Evolutionary conservation across 1,284 basidiomycete species (phyloP).

Genomic region (Cryptococcus deneoformans): DNA sequence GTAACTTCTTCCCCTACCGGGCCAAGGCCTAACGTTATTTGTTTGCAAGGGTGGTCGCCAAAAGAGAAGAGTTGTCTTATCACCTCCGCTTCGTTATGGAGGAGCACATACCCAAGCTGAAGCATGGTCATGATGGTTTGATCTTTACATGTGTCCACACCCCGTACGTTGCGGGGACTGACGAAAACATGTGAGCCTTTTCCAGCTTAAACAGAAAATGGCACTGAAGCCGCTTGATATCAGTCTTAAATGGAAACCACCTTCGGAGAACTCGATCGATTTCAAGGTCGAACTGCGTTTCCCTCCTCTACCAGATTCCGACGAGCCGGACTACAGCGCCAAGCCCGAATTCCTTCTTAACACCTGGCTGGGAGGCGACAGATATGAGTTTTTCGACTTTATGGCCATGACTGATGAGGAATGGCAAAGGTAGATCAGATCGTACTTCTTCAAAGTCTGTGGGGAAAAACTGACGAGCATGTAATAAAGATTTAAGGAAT

Average conservation of each 20-base stretch:
- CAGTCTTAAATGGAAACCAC: slow-evolving; percentile 98
- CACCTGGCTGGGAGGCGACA: slow-evolving; percentile 64
- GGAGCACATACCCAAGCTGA: slow-evolving; percentile 77
- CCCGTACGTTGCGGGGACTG: slow-evolving; percentile 85
- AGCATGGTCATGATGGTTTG: slow-evolving; percentile 93
- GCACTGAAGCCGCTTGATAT: neutral
- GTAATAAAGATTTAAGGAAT: slow-evolving; percentile 68
- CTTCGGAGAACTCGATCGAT: slow-evolving; percentile 96
- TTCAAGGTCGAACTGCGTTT: slow-evolving; percentile 94
- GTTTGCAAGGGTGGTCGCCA: slow-evolving; percentile 69
- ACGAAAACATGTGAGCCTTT: slow-evolving; percentile 74
- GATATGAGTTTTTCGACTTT: slow-evolving; percentile 83
- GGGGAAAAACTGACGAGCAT: neutral
- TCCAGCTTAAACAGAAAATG: neutral
- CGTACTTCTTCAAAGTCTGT: neutral
- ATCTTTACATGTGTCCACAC: slow-evolving; percentile 93
- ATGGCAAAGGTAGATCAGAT: slow-evolving; percentile 75
- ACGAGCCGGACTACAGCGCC: slow-evolving; percentile 70
- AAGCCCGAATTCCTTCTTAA: slow-evolving; percentile 86
- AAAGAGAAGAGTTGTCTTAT: slow-evolving; percentile 87
- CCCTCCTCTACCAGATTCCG: slow-evolving; percentile 60
- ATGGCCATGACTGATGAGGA: slow-evolving; percentile 84
- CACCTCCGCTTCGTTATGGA: slow-evolving; percentile 79
- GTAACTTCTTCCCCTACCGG: slow-evolving; percentile 35
- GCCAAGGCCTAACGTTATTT: neutral